These are phyloP conservation scores for Cicer arietinum DNA, from an alignment of 306 rosid species.

Conservation along the genomic window DNA sequence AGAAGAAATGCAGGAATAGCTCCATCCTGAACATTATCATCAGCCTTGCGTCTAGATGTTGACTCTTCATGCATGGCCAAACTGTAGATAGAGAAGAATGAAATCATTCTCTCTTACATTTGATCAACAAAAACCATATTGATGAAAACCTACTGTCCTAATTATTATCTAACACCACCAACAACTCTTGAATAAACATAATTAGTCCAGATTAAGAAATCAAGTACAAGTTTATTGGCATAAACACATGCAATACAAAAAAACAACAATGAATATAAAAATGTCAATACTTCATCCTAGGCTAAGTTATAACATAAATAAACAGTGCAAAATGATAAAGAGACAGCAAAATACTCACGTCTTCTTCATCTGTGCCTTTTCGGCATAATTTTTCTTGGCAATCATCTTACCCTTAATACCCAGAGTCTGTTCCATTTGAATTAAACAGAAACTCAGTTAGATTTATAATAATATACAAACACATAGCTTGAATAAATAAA, in stretches of 20 bases:
- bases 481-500: background rate
- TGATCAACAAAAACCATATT: background rate
- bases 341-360: constrained; percentile 63
- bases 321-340: background rate
- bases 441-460: constrained; percentile 26
- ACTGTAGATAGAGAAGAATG: constrained; percentile 49
- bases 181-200: constrained; percentile 12
- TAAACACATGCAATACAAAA: background rate
- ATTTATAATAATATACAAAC: background rate
- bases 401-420: constrained; percentile 87
- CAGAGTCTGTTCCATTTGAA: constrained; percentile 55
- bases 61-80: constrained; percentile 92
- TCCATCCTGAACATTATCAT: constrained; percentile 83
- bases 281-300: background rate
- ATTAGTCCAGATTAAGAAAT: background rate
- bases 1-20: constrained; percentile 84
- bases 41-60: constrained; percentile 74
- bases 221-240: background rate
- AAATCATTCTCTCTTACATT: constrained; percentile 21
- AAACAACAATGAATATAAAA: background rate
- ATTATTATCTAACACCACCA: background rate
- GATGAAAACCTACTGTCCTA: background rate
- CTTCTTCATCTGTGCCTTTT: constrained; percentile 84
- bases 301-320: background rate
- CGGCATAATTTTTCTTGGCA: constrained; percentile 85